phyloP scores from a whole-genome alignment of 2,329 filamentous ascomycete genomes.

The Cytospora piceae region DNA sequence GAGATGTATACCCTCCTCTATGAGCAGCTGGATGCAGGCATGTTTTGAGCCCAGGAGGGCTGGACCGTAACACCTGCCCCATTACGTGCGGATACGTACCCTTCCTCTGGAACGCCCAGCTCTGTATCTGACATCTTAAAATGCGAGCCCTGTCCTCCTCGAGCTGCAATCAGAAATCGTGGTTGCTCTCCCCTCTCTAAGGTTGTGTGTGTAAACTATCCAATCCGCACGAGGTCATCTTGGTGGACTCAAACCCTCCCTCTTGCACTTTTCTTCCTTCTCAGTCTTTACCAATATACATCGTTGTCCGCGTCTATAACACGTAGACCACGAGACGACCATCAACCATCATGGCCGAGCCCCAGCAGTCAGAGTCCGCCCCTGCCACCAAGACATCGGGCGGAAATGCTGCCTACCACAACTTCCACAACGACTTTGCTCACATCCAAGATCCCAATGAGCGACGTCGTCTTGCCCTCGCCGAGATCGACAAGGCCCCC shows the following conservation, averaged over 20 bases:
- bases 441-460: slow-evolving; percentile 74
- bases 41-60: slow-evolving; percentile 12
- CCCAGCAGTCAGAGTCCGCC: slow-evolving; percentile 26
- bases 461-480: slow-evolving; percentile 76
- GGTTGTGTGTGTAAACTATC: neutral
- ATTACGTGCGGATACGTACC: slow-evolving; percentile 15
- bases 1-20: slow-evolving; percentile 2
- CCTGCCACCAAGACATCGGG: slow-evolving; percentile 55
- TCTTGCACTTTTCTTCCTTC: slow-evolving; percentile 4
- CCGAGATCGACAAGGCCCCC: slow-evolving; percentile 79
- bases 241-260: neutral
- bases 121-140: slow-evolving; percentile 20
- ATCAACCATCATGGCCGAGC: slow-evolving; percentile 31
- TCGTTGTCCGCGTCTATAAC: neutral
- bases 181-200: slow-evolving; percentile 5
- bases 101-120: neutral
- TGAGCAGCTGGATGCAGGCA: neutral
- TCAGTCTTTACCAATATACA: slow-evolving; percentile 3
- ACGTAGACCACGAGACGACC: neutral
- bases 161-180: slow-evolving; percentile 6
- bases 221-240: neutral
- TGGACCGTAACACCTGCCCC: slow-evolving; percentile 6
- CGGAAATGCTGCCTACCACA: slow-evolving; percentile 73
- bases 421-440: slow-evolving; percentile 74
- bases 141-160: slow-evolving; percentile 16